phyloP scores from a whole-genome alignment of 169 alveolate genomes.

The Cryptosporidium felis region DNA sequence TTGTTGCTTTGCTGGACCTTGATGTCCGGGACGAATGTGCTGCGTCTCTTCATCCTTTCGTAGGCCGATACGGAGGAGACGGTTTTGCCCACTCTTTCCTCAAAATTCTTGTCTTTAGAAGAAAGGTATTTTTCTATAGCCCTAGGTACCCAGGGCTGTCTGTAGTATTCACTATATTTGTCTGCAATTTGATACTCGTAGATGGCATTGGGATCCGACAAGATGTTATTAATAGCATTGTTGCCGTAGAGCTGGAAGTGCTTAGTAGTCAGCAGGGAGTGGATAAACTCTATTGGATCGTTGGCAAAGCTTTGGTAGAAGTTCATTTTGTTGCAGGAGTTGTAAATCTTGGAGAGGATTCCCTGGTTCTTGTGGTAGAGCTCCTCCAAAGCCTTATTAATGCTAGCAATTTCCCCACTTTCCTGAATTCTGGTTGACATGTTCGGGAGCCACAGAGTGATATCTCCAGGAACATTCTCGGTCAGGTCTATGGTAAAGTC shows the following conservation, averaged over 20 bases:
- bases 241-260: slow-evolving; percentile 61
- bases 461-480: slow-evolving; percentile 64
- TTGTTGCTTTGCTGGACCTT: not conserved
- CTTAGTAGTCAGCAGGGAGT: slow-evolving; percentile 49
- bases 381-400: slow-evolving; percentile 42
- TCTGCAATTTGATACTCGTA: slow-evolving; percentile 69
- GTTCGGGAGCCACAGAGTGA: slow-evolving; percentile 57
- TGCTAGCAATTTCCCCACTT: slow-evolving; percentile 41
- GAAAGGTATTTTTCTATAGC: slow-evolving; percentile 61
- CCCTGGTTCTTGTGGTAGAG: slow-evolving; percentile 60
- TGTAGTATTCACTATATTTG: slow-evolving; percentile 56
- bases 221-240: slow-evolving; percentile 49
- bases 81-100: slow-evolving; percentile 50
- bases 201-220: slow-evolving; percentile 69
- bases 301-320: slow-evolving; percentile 54
- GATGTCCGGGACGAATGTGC: not conserved
- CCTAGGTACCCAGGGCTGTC: slow-evolving; percentile 71
- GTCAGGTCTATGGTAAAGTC: slow-evolving; percentile 64
- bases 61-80: slow-evolving; percentile 50
- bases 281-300: slow-evolving; percentile 60
- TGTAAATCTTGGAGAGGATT: slow-evolving; percentile 30
- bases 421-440: slow-evolving; percentile 61
- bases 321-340: slow-evolving; percentile 43
- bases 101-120: slow-evolving; percentile 35
- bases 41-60: slow-evolving; percentile 27